Conservation (phyloP, 352 stramenopile genomes). For the Pythium pyrilobum region DNA sequence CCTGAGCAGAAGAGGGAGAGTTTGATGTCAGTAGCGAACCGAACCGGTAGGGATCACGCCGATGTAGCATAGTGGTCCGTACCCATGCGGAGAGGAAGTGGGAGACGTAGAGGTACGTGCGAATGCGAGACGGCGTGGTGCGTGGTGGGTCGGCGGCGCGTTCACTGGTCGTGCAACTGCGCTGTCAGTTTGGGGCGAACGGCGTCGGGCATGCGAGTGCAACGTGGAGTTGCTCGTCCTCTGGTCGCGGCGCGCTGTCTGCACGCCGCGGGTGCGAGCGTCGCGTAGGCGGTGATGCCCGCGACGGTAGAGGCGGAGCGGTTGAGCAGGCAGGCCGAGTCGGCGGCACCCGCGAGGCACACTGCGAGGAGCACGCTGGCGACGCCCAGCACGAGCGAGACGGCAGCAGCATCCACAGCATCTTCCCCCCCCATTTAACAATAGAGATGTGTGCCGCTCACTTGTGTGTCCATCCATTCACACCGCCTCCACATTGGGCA, state of each 20-base stretch:
- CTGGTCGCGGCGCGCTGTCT: slow-evolving; percentile 33
- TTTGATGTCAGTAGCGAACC: too few species aligned
- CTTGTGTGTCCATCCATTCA: too few species aligned
- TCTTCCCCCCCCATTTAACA: too few species aligned
- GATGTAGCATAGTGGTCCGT: neutral
- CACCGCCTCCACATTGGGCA: too few species aligned
- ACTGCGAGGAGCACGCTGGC: slow-evolving; percentile 40
- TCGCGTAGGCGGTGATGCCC: slow-evolving; percentile 44
- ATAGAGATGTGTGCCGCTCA: too few species aligned
- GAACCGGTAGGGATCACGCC: too few species aligned
- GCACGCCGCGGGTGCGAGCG: slow-evolving; percentile 31
- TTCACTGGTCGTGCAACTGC: slow-evolving; percentile 11
- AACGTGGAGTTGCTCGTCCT: too few species aligned
- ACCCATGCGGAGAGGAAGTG: slow-evolving; percentile 79
- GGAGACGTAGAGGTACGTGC: slow-evolving; percentile 65
- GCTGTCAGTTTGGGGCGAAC: slow-evolving; percentile 17
- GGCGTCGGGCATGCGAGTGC: too few species aligned
- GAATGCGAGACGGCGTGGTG: slow-evolving; percentile 26
- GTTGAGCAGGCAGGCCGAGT: slow-evolving; percentile 34
- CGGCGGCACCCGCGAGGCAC: slow-evolving; percentile 27
- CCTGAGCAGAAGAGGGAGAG: slow-evolving; percentile 26
- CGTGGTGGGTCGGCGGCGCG: neutral
- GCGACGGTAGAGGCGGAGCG: slow-evolving; percentile 46
- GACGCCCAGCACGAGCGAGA: slow-evolving; percentile 36
- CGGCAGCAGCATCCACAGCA: too few species aligned